Base-by-base conservation (phyloP, 805 yeast species). In the Pichia nanzhaoensis region DNA sequence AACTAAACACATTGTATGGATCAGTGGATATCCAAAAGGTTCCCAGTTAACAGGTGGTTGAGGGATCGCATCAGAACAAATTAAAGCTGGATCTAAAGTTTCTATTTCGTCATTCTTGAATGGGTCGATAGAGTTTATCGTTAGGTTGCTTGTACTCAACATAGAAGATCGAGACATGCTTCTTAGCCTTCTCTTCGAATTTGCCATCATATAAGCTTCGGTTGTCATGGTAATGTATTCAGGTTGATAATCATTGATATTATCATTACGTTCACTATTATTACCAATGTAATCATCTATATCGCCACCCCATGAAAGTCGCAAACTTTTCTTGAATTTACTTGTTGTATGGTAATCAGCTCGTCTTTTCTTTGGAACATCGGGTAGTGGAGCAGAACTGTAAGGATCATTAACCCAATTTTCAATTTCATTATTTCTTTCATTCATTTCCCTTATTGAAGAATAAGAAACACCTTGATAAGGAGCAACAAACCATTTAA, bases 1-100 rank as follows among this genome's bases (percentile, higher is more conserved):
- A 9, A 93, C 95, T 48, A 84, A 69, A 53, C 82, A 79, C 56
- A 85, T 74, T 0, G 80, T 71, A 55, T 84, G 93, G 14, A 83
- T 71, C 54, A 93, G 73, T 14, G 99, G 88, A 55, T 69, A 87
- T 0, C 81, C 84, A 64, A 75, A 87, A 4, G 99, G 98, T 70
- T 85, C 90, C 68, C 79, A 90, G 49, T 77, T 84, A 16, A 80
- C 75, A 1, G 96, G 95, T 0, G 98, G 97, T 61, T 91, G 98
- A 2, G 95, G 86, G 14, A 90, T 84, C 24, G 79, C 85, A 57
- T 84, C 85, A 10, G 89, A 84, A 54, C 81, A 86, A 46, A 84
- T 74, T 16, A 80, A 59, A 43, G 75, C 78, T 2, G 81, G 69
- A 34, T 79, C 75, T 51, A 85, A 63, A 3, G 82, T 72, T 28